phyloP scores from a whole-genome alignment of 2,329 filamentous ascomycete genomes.

The Apiospora marii region DNA sequence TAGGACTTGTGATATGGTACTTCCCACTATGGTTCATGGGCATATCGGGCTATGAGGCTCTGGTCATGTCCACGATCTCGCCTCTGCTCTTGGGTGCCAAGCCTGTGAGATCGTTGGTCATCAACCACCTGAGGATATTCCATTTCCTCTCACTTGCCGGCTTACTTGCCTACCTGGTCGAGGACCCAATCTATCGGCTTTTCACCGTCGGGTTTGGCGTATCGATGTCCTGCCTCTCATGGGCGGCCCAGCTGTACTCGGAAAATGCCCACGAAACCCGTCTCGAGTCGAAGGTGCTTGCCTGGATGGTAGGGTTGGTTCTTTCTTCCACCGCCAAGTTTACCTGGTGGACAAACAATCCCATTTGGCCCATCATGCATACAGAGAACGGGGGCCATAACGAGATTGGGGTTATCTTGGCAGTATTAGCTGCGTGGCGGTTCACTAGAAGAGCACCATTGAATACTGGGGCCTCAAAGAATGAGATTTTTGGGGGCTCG shows the following conservation, averaged over 20 bases:
- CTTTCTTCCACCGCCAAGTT: constrained; percentile 91
- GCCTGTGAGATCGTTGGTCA: constrained; percentile 71
- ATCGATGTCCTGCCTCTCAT: constrained; percentile 80
- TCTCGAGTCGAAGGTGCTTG: constrained; percentile 82
- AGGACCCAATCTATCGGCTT: constrained; percentile 76
- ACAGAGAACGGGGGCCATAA: constrained; percentile 92
- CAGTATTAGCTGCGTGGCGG: constrained; percentile 75
- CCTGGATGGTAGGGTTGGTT: constrained; percentile 82
- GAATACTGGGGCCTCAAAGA: constrained; percentile 45
- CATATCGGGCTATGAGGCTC: constrained; percentile 92
- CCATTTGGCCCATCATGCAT: constrained; percentile 95
- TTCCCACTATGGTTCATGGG: constrained; percentile 99
- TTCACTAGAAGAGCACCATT: constrained; percentile 74
- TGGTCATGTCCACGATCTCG: constrained; percentile 85
- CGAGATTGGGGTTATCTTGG: constrained; percentile 79
- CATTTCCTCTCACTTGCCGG: constrained; percentile 83
- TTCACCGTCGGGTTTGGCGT: constrained; percentile 84
- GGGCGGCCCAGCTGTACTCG: constrained; percentile 82
- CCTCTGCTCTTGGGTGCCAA: constrained; percentile 80
- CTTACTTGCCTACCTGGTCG: constrained; percentile 79
- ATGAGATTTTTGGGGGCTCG: constrained; percentile 65
- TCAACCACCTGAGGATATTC: constrained; percentile 72
- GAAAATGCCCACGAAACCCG: constrained; percentile 77
- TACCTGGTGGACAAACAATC: constrained; percentile 93
- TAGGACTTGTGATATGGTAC: constrained; percentile 93